Conservation (phyloP, 352 stramenopile genomes). For the Pythium dissotocum region DNA sequence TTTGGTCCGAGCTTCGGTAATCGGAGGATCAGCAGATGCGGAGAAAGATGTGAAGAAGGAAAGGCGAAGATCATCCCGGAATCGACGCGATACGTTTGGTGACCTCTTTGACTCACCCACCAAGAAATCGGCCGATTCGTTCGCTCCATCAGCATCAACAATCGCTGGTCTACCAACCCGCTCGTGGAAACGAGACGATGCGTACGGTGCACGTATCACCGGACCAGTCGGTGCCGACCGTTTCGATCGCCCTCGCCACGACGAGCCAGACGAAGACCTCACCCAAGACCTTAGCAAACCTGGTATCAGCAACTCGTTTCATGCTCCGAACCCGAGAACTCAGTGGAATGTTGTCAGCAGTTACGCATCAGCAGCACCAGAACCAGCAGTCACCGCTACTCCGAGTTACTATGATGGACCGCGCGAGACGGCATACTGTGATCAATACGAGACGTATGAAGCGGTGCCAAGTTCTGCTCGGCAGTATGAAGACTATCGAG, state of each 20-base stretch:
- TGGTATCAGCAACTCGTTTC: background rate
- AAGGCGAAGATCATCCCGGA: slow-evolving; percentile 17
- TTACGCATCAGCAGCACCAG: background rate
- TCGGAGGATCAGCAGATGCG: background rate
- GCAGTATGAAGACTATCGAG: slow-evolving; percentile 17
- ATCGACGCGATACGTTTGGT: slow-evolving; percentile 72
- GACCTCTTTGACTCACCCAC: slow-evolving; percentile 73
- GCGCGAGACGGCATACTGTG: background rate
- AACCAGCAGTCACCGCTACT: background rate
- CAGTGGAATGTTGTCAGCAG: slow-evolving; percentile 21
- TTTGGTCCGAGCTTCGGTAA: slow-evolving; percentile 14
- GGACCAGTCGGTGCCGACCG: slow-evolving; percentile 38
- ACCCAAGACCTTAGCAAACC: slow-evolving; percentile 9
- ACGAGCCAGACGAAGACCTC: slow-evolving; percentile 34
- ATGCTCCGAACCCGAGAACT: background rate
- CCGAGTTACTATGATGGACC: background rate
- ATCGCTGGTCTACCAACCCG: slow-evolving; percentile 4
- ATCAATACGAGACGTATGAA: background rate
- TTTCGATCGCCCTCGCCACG: slow-evolving; percentile 48
- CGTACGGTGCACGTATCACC: background rate
- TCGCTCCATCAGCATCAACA: background rate
- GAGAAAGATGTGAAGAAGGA: background rate
- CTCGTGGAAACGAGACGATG: slow-evolving; percentile 7
- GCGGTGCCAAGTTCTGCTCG: background rate
- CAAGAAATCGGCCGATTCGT: slow-evolving; percentile 5